Evolutionary conservation across 495 filamentous ascomycete genomes (phyloP).

Genomic region (Aspergillus coremiiformis): DNA sequence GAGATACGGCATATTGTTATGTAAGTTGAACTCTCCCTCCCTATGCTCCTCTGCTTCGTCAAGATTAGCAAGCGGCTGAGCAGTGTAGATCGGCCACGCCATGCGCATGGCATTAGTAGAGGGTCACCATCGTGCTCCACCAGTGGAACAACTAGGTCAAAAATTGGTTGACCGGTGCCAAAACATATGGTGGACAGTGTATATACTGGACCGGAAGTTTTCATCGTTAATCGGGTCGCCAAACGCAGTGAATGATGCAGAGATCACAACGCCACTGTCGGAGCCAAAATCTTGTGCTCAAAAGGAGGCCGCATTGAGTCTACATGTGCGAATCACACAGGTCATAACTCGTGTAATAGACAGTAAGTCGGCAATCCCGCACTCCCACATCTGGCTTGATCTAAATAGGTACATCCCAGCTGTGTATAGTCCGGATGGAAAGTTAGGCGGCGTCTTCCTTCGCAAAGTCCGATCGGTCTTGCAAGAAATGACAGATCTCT

Average conservation of each 20-base stretch:
- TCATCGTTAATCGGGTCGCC: slow-evolving; percentile 25
- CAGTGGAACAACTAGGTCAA: slow-evolving; percentile 20
- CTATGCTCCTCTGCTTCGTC: neutral
- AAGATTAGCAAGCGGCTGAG: neutral
- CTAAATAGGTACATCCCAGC: slow-evolving; percentile 7
- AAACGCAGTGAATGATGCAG: slow-evolving; percentile 21
- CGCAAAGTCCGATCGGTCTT: slow-evolving; percentile 22
- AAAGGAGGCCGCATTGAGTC: slow-evolving; percentile 19
- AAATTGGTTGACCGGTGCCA: slow-evolving; percentile 18
- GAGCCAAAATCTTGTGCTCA: slow-evolving; percentile 16
- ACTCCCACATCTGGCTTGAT: neutral
- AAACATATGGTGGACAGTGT: slow-evolving; percentile 30
- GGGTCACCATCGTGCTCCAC: slow-evolving; percentile 24
- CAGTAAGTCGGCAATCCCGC: slow-evolving; percentile 4
- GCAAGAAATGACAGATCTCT: slow-evolving; percentile 21
- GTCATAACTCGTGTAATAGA: slow-evolving; percentile 21
- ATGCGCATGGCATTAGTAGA: slow-evolving; percentile 28
- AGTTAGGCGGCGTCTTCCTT: slow-evolving; percentile 21
- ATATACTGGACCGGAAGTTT: slow-evolving; percentile 26
- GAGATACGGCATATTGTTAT: slow-evolving; percentile 25
- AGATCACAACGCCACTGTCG: slow-evolving; percentile 21
- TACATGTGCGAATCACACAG: slow-evolving; percentile 26
- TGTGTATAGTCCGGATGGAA: slow-evolving; percentile 26
- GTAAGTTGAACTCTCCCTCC: slow-evolving; percentile 10
- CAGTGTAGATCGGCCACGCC: slow-evolving; percentile 24